Evolutionary conservation across 2,329 filamentous ascomycete genomes (phyloP).

Genomic region (Phyllosticta ampelicida): DNA sequence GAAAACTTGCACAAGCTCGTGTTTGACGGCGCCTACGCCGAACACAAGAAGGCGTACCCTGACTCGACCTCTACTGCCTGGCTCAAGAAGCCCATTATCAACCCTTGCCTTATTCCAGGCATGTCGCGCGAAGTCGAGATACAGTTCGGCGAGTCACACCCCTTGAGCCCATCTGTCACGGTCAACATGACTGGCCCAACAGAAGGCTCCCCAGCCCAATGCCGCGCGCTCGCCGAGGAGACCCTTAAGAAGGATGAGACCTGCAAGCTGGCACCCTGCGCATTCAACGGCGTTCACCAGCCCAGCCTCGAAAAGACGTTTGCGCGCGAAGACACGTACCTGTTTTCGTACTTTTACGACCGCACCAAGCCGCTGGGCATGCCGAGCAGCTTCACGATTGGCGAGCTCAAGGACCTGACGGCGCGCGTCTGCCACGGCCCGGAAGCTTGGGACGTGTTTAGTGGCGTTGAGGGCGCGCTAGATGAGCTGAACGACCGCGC

Average conservation of each 20-base stretch:
- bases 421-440: constrained; percentile 75
- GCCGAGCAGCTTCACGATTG: constrained; percentile 92
- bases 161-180: constrained; percentile 52
- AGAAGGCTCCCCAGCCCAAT: constrained; percentile 68
- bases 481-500: constrained; percentile 71
- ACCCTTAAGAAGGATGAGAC: constrained; percentile 78
- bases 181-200: constrained; percentile 84
- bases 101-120: constrained; percentile 79
- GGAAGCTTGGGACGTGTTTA: constrained; percentile 69
- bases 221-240: constrained; percentile 79
- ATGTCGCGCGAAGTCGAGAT: constrained; percentile 66
- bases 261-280: constrained; percentile 82
- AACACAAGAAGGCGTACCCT: constrained; percentile 36
- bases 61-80: constrained; percentile 38
- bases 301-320: constrained; percentile 89
- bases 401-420: constrained; percentile 79
- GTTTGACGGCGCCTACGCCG: constrained; percentile 57
- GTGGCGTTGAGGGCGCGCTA: constrained; percentile 63
- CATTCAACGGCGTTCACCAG: constrained; percentile 96
- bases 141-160: constrained; percentile 54
- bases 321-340: constrained; percentile 79
- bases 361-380: constrained; percentile 88
- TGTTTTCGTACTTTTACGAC: constrained; percentile 98
- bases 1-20: constrained; percentile 71
- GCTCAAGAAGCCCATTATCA: constrained; percentile 59